phyloP scores from a whole-genome alignment of 1,284 basidiomycete species.

The Moesziomyces parantarcticus region DNA sequence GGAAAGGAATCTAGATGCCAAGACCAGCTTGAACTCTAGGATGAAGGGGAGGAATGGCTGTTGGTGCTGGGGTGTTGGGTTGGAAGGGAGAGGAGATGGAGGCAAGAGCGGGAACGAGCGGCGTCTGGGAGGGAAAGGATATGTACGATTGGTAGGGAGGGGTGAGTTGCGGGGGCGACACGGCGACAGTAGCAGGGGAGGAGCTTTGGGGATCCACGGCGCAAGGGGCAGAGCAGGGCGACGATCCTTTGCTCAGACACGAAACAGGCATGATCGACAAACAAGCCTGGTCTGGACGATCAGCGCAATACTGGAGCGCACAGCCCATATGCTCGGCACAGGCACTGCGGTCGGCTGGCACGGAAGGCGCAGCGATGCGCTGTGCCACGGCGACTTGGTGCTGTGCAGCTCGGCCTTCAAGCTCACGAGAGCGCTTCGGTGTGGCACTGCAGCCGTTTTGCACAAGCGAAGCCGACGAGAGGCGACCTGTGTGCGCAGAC shows the following conservation, averaged over 20 bases:
- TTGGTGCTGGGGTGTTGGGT: not conserved
- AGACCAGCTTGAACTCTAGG: constrained; percentile 25
- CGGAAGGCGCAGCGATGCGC: constrained; percentile 1
- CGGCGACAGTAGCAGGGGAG: not conserved
- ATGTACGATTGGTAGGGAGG: constrained; percentile 17
- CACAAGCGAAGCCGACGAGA: too few species aligned
- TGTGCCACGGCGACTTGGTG: not conserved
- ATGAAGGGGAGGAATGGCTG: constrained; percentile 1
- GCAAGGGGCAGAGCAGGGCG: constrained; percentile 21
- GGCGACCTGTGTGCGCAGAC: too few species aligned
- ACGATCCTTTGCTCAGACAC: constrained; percentile 25
- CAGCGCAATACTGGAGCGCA: not conserved
- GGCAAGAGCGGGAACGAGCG: constrained; percentile 3
- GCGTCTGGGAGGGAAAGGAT: constrained; percentile 10
- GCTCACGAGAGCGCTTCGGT: too few species aligned
- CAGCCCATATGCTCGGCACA: too few species aligned
- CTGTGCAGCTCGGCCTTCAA: not conserved
- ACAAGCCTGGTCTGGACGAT: constrained; percentile 1
- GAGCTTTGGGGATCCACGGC: constrained; percentile 1
- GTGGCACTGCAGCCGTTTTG: too few species aligned
- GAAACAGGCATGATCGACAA: constrained; percentile 25
- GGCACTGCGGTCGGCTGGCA: not conserved
- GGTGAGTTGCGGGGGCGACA: not conserved
- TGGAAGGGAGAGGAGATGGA: constrained; percentile 1
- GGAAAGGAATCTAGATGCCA: constrained; percentile 6